phyloP scores from a whole-genome alignment of 2,329 filamentous ascomycete genomes.

The Setomelanomma holmii region DNA sequence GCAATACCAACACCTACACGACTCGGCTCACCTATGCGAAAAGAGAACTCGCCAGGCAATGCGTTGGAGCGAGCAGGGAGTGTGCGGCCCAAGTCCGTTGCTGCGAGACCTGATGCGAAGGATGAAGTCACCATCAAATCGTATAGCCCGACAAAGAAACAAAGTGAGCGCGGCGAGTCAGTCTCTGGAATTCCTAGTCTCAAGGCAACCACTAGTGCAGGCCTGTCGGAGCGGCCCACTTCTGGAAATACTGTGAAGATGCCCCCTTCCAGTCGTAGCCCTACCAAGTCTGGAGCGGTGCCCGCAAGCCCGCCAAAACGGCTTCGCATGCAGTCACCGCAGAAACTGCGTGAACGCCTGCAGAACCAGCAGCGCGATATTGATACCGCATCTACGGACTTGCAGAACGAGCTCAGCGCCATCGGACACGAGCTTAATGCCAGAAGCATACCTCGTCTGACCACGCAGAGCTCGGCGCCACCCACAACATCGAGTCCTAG shows the following conservation, averaged over 20 bases:
- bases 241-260: constrained; percentile 65
- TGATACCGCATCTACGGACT: constrained; percentile 70
- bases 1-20: constrained; percentile 49
- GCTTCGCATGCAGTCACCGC: constrained; percentile 64
- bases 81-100: constrained; percentile 31
- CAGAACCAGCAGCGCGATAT: constrained; percentile 81
- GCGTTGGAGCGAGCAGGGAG: constrained; percentile 30
- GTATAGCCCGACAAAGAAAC: constrained; percentile 52
- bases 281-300: constrained; percentile 30
- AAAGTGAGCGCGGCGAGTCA: constrained; percentile 54
- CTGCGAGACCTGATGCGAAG: constrained; percentile 24
- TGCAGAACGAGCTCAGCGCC: constrained; percentile 78
- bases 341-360: constrained; percentile 79
- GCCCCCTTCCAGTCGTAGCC: constrained; percentile 54
- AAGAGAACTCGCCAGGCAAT: constrained; percentile 52
- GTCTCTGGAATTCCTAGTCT: constrained; percentile 60
- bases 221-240: constrained; percentile 59
- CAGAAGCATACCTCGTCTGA: constrained; percentile 39
- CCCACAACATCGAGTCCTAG: constrained; percentile 25
- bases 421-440: constrained; percentile 80
- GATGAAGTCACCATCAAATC: constrained; percentile 49
- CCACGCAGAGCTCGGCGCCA: constrained; percentile 39
- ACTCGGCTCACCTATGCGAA: constrained; percentile 54
- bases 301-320: constrained; percentile 32
- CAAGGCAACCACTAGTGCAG: constrained; percentile 47